phyloP scores from a whole-genome alignment of 2,329 filamentous ascomycete species.

The Alternaria solani region DNA sequence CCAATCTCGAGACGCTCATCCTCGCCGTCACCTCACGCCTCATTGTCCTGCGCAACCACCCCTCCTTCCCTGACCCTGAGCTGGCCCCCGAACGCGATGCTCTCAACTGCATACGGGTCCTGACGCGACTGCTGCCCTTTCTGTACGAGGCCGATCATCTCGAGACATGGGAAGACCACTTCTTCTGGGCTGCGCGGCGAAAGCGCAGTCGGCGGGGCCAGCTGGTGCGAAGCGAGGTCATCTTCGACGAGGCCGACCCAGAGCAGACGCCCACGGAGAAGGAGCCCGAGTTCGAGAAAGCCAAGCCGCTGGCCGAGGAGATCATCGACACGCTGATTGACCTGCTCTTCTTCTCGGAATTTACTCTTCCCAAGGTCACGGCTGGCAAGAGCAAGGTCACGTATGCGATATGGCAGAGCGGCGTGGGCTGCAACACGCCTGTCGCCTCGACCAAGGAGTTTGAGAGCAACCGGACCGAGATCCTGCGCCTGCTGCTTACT shows the following conservation, averaged over 20 bases:
- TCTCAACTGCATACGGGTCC: constrained; percentile 92
- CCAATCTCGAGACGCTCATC: constrained; percentile 89
- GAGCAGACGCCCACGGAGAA: constrained; percentile 56
- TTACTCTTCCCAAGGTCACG: constrained; percentile 79
- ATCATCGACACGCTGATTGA: constrained; percentile 89
- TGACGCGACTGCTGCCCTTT: constrained; percentile 89
- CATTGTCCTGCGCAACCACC: constrained; percentile 83
- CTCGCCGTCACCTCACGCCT: constrained; percentile 84
- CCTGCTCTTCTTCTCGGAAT: constrained; percentile 87
- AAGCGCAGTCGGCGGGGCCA: constrained; percentile 61
- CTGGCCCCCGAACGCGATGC: constrained; percentile 83
- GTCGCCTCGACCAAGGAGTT: constrained; percentile 89
- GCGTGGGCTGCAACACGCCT: constrained; percentile 91
- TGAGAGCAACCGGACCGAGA: constrained; percentile 91
- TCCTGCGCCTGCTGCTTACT: constrained; percentile 84
- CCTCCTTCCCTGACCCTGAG: constrained; percentile 87
- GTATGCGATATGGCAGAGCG: constrained; percentile 97
- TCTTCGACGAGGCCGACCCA: constrained; percentile 79
- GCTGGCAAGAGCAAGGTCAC: constrained; percentile 80
- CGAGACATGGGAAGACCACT: constrained; percentile 84
- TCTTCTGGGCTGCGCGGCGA: constrained; percentile 85
- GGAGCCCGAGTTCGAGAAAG: constrained; percentile 76
- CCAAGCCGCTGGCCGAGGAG: constrained; percentile 89
- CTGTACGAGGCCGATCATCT: constrained; percentile 89
- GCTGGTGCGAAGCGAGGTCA: constrained; percentile 69